phyloP scores from a whole-genome alignment of 176 grass and related monocot genomes.

The Tillandsia leiboldiana region DNA sequence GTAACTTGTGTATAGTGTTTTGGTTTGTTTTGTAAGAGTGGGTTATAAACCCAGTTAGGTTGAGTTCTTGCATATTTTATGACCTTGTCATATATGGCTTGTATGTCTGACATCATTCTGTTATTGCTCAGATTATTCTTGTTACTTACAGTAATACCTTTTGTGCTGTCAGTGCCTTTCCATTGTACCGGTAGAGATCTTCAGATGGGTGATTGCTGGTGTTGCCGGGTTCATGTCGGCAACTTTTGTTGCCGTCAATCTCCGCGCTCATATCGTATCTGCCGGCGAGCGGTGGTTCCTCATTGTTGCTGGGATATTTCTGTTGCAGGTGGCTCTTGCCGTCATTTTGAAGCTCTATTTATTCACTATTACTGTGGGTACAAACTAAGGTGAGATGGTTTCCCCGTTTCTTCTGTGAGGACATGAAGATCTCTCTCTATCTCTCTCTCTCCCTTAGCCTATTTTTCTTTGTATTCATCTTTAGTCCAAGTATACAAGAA shows the following conservation, averaged over 20 bases:
- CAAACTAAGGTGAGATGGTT: neutral
- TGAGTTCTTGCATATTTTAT: too few relatives aligned
- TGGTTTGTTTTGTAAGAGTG: too few relatives aligned
- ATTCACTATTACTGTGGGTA: slow-evolving; percentile 81
- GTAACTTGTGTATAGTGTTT: too few relatives aligned
- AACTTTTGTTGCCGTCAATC: slow-evolving; percentile 87
- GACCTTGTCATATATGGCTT: too few relatives aligned
- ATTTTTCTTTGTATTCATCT: too few relatives aligned
- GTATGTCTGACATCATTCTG: neutral
- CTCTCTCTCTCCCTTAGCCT: too few relatives aligned
- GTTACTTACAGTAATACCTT: neutral
- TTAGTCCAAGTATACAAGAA: too few relatives aligned
- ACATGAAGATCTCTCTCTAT: too few relatives aligned
- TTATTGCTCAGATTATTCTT: neutral
- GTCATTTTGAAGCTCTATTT: slow-evolving; percentile 94
- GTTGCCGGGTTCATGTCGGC: slow-evolving; percentile 93
- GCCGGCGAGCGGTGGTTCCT: slow-evolving; percentile 86
- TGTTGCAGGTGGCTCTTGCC: slow-evolving; percentile 80
- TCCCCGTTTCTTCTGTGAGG: too few relatives aligned
- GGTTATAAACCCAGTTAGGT: too few relatives aligned
- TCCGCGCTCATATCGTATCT: slow-evolving; percentile 78
- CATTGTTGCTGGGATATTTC: slow-evolving; percentile 86
- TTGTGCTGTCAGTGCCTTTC: slow-evolving; percentile 54
- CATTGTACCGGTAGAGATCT: slow-evolving; percentile 89
- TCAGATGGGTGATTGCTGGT: slow-evolving; percentile 91